phyloP scores from a whole-genome alignment of 2,329 filamentous ascomycete species.

The Fusarium coicis region DNA sequence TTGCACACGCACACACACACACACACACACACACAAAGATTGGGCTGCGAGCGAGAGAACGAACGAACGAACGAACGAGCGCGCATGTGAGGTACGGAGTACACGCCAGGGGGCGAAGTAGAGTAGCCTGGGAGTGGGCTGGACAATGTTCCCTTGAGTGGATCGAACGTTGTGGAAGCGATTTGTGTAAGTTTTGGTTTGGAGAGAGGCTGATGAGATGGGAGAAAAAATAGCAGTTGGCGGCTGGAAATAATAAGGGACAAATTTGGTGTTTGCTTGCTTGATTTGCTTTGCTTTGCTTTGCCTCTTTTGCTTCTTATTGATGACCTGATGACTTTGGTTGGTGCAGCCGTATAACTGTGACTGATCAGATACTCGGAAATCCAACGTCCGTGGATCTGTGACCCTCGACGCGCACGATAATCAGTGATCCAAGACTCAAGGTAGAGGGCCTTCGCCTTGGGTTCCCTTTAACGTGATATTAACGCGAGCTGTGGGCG shows the following conservation, averaged over 20 bases:
- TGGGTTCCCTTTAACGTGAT: not conserved
- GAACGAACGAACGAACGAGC: not conserved
- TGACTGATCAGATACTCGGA: constrained; percentile 19
- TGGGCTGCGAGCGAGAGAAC: not conserved
- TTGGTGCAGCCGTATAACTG: constrained; percentile 14
- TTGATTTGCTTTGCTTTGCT: not conserved
- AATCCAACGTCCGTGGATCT: not conserved
- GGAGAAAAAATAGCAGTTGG: not conserved
- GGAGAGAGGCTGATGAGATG: not conserved
- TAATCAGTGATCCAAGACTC: not conserved
- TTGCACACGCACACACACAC: not conserved
- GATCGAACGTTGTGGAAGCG: constrained; percentile 33
- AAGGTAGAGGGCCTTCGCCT: not conserved
- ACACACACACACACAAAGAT: not conserved
- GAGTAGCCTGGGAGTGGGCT: constrained; percentile 7
- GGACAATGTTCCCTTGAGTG: constrained; percentile 12
- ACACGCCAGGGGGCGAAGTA: constrained; percentile 23
- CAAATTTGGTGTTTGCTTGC: not conserved
- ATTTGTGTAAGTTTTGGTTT: constrained; percentile 24
- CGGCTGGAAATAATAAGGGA: not conserved
- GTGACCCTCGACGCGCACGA: not conserved
- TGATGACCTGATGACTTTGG: constrained; percentile 13
- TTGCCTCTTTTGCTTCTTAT: constrained; percentile 19
- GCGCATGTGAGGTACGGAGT: not conserved
- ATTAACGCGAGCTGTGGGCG: not conserved